Percentiles rank a stretch among this genome's conserved stretches.
Evolutionary conservation across 1,284 basidiomycete genomes (phyloP).

Genomic region (Puccinia horiana): DNA sequence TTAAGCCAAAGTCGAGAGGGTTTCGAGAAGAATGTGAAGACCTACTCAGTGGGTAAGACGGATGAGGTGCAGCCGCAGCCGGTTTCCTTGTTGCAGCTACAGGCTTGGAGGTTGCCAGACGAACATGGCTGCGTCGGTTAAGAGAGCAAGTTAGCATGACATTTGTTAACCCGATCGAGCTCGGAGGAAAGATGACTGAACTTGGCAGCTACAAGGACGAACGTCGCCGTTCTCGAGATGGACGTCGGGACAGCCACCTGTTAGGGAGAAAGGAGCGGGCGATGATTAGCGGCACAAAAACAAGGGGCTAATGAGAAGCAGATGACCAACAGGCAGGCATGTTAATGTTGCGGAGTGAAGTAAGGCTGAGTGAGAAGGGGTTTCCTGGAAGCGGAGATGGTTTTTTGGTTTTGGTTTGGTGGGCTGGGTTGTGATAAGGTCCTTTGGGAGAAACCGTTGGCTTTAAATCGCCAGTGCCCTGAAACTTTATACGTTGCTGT

Average conservation of each 20-base stretch:
- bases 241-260: conserved; percentile 45
- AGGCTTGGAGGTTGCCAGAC: conserved; percentile 26
- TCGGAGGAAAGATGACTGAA: background rate
- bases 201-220: conserved; percentile 28
- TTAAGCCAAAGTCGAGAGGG: background rate
- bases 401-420: background rate
- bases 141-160: background rate
- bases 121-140: conserved; percentile 41
- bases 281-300: background rate
- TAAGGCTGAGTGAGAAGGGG: background rate
- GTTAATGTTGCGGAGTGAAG: background rate
- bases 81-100: conserved; percentile 42
- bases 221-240: conserved; percentile 25
- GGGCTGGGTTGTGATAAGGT: background rate
- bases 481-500: background rate
- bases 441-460: background rate
- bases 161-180: background rate
- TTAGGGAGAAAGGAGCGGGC: background rate
- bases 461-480: background rate
- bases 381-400: background rate
- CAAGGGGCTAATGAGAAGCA: background rate
- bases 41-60: background rate
- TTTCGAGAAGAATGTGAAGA: background rate
- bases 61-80: conserved; percentile 39
- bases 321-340: conserved; percentile 39